Base-by-base conservation (phyloP, 805 yeast species). In the Hanseniaspora lachancei region DNA sequence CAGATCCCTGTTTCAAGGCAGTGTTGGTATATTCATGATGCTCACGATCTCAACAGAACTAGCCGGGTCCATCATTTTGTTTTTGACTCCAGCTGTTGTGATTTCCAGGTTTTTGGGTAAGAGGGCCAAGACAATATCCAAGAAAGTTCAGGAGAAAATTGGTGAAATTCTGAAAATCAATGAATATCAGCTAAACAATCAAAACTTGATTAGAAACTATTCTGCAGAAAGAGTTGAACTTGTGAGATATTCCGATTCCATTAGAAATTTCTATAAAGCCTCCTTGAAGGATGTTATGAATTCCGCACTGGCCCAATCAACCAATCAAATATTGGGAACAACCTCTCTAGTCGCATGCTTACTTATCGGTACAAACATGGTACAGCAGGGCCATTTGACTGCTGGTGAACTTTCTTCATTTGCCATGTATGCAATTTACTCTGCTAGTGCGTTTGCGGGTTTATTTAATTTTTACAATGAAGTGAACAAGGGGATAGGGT, bases 401-500 rank as follows among this genome's bases (percentile, higher is more conserved):
- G 77, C 89, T 41, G 97, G 97, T 54, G 96, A 89, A 62, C 74
- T 91, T 46, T 84, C 95, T 6, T 84, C 95, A 51, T 91, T 89
- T 68, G 83, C 89, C 82, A 85, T 91, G 93, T 91, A 91, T 70
- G 93, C 97, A 0, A 87, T 87, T 1, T 91, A 86, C 68, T 85
- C 96, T 2, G 97, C 96, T 0, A 75, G 88, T n/a, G 87, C 96
- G 9, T 86, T 89, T 62, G 85, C 86, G 68, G 96, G 97, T 0
- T 67, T 91, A 20, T 91, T 96, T 0, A 86, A 85, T 63, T 91
- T 91, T 66, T 91, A 89, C 66, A 81, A 95, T 2, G 97, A 91
- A 67, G 72, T 91, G 57, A 91, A 91, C 97, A 91, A 91, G 71
- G 97, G 97, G 56, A 86, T 89, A 8, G 97, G 97, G 51, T 97